These are phyloP conservation scores for Colletotrichum noveboracense DNA, from an alignment of 2,329 filamentous ascomycete species.

Conservation along the genomic window DNA sequence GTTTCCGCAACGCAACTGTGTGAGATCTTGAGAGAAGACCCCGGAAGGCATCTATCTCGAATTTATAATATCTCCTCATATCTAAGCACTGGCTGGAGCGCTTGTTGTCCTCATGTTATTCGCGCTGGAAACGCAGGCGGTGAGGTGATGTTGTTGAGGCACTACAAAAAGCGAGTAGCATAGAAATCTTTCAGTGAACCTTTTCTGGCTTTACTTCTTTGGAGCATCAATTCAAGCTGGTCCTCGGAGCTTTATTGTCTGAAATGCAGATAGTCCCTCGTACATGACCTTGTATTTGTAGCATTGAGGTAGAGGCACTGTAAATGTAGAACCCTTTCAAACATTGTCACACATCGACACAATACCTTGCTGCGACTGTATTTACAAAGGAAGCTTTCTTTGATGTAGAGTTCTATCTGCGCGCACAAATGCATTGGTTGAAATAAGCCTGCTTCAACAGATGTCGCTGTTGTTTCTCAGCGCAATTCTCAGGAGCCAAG, in stretches of 20 bases:
- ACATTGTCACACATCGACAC: not conserved
- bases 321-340: rapidly evolving
- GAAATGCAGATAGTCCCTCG: no score
- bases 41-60: not conserved
- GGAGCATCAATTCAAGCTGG: no score
- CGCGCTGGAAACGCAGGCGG: not conserved
- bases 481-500: not conserved
- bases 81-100: not conserved
- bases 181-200: not conserved
- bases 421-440: not conserved
- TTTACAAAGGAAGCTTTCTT: not conserved
- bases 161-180: not conserved
- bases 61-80: not conserved
- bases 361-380: not conserved
- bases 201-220: no score
- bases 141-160: not conserved
- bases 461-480: not conserved
- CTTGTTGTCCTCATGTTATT: not conserved
- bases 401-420: not conserved
- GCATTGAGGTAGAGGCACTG: not conserved
- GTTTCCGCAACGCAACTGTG: not conserved
- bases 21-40: not conserved
- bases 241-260: no score
- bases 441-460: not conserved
- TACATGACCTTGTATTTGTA: not conserved